Evolutionary conservation across 306 rosid species (phyloP).

Genomic region (Mucuna pruriens): DNA sequence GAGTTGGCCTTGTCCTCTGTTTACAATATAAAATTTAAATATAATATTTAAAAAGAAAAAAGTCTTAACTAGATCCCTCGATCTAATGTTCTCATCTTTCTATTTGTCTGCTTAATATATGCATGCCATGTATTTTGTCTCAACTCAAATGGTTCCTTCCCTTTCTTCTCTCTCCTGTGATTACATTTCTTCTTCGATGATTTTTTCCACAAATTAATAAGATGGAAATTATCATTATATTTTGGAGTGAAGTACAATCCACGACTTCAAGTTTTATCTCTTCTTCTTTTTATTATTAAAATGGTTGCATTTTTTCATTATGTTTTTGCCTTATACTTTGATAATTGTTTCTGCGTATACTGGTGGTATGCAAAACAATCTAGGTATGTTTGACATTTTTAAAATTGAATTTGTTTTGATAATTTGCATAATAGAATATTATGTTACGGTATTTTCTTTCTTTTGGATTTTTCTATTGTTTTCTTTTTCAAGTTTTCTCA

Average conservation of each 20-base stretch:
- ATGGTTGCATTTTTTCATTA: background rate
- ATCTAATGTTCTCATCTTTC: background rate
- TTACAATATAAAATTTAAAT: background rate
- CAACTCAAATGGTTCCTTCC: constrained; percentile 22
- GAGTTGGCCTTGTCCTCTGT: constrained; percentile 16
- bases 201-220: constrained; percentile 2
- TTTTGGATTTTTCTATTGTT: background rate
- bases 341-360: background rate
- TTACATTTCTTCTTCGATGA: constrained; percentile 16
- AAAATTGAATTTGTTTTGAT: background rate
- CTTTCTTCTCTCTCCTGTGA: background rate
- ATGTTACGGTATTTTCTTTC: background rate
- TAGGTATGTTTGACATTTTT: background rate
- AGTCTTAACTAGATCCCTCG: background rate
- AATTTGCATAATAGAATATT: background rate
- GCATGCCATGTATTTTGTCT: constrained; percentile 21
- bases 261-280: constrained; percentile 26
- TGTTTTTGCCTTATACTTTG: background rate
- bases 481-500: too few relatives aligned
- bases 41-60: background rate
- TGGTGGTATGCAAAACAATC: background rate
- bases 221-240: constrained; percentile 26
- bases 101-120: background rate
- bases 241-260: constrained; percentile 50
- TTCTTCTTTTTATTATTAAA: background rate